Conservation (phyloP, 768 basidiomycete genomes). For the Chlorophyllum brunneum region DNA sequence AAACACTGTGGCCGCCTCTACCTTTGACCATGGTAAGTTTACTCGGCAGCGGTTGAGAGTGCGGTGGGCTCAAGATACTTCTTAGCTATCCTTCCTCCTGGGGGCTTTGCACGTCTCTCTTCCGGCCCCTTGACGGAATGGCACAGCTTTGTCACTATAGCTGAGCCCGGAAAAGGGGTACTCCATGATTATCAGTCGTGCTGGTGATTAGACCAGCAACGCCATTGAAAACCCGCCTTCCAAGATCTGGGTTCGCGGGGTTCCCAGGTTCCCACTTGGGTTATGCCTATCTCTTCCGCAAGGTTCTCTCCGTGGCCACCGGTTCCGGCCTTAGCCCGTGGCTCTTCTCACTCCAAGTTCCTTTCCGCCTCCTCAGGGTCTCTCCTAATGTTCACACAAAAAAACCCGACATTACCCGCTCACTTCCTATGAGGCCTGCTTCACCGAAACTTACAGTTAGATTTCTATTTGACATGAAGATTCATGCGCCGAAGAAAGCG, state of each 20-base stretch:
- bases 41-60: slow-evolving; percentile 25
- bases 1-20: slow-evolving; percentile 50
- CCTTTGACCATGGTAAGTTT: slow-evolving; percentile 44
- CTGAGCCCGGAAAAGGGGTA: slow-evolving; percentile 38
- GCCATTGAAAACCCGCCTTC: slow-evolving; percentile 45
- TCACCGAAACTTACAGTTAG: too few relatives aligned
- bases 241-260: slow-evolving; percentile 54
- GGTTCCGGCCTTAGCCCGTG: slow-evolving; percentile 41
- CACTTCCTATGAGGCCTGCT: background rate
- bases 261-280: slow-evolving; percentile 45
- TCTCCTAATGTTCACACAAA: slow-evolving; percentile 34
- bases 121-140: slow-evolving; percentile 42
- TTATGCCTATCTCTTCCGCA: slow-evolving; percentile 47
- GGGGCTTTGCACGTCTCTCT: slow-evolving; percentile 21
- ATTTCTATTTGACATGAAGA: too few relatives aligned
- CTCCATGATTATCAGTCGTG: slow-evolving; percentile 50
- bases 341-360: slow-evolving; percentile 32
- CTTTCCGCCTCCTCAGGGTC: slow-evolving; percentile 37
- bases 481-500: too few relatives aligned
- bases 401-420: background rate
- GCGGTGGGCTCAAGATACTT: too few relatives aligned
- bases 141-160: slow-evolving; percentile 46
- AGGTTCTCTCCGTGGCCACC: slow-evolving; percentile 50
- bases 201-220: slow-evolving; percentile 54
- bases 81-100: slow-evolving; percentile 15